Evolutionary conservation across 2,329 filamentous ascomycete genomes (phyloP).

Genomic region (Lithohypha guttulata): DNA sequence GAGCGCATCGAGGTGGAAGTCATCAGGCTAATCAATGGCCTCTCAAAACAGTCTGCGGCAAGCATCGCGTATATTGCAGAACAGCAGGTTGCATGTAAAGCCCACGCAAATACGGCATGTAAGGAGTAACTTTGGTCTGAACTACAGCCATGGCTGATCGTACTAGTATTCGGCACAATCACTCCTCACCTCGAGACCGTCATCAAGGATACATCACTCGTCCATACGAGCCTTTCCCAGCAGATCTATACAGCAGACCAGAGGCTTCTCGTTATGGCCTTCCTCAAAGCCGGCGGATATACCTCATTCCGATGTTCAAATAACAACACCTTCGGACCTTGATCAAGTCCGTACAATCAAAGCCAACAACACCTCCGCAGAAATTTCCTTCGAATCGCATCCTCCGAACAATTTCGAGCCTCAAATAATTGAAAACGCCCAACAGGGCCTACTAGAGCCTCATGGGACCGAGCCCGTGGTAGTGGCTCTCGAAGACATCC

Average conservation of each 20-base stretch:
- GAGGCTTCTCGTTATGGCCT: constrained; percentile 18
- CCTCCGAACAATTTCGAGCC: constrained; percentile 10
- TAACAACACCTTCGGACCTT: constrained; percentile 1
- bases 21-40: too few species aligned
- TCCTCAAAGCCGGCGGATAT: constrained; percentile 8
- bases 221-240: neutral
- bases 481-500: constrained; percentile 30
- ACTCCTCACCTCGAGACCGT: neutral
- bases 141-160: too few species aligned
- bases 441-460: constrained; percentile 9
- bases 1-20: too few species aligned
- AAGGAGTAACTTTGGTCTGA: too few species aligned
- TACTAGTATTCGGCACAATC: too few species aligned
- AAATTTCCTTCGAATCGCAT: constrained; percentile 9
- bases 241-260: constrained; percentile 9
- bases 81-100: too few species aligned
- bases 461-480: neutral
- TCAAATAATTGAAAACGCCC: constrained; percentile 13
- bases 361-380: constrained; percentile 17
- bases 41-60: too few species aligned
- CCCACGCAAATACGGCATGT: too few species aligned
- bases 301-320: neutral
- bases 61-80: too few species aligned
- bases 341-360: constrained; percentile 13
- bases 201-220: neutral